phyloP scores from a whole-genome alignment of 2,329 filamentous ascomycete genomes.

The Chrysosporium keratinophilum region DNA sequence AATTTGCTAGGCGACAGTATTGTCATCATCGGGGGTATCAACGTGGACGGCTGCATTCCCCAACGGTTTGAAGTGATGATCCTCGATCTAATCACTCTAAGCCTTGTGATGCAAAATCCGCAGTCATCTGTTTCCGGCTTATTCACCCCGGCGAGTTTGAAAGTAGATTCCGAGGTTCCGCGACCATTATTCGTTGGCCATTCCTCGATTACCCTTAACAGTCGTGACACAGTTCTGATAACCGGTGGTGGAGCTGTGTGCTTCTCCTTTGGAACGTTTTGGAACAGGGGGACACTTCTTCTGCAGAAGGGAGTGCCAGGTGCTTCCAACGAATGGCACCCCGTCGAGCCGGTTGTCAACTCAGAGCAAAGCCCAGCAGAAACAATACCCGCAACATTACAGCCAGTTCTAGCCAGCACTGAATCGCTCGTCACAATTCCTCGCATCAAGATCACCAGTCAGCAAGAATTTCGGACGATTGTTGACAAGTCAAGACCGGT shows the following conservation, averaged over 20 bases:
- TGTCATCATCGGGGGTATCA: conserved; percentile 46
- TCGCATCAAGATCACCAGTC: conserved; percentile 43
- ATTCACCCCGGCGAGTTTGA: conserved; percentile 13
- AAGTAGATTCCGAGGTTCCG: conserved; percentile 25
- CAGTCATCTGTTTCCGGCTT: conserved; percentile 16
- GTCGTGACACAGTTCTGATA: conserved; percentile 49
- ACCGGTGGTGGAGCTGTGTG: conserved; percentile 76
- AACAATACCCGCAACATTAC: conserved; percentile 5
- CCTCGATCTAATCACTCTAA: conserved; percentile 22
- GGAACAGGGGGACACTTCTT: conserved; percentile 55
- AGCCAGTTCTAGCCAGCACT: conserved; percentile 14
- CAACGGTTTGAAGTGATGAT: conserved; percentile 46
- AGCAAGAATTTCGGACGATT: conserved; percentile 50
- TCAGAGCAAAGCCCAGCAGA: conserved; percentile 13
- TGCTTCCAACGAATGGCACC: conserved; percentile 26
- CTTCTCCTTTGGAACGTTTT: conserved; percentile 82
- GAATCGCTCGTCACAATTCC: conserved; percentile 34
- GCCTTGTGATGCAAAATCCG: neutral
- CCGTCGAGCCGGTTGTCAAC: conserved; percentile 20
- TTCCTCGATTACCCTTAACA: conserved; percentile 42
- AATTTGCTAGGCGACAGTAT: conserved; percentile 38
- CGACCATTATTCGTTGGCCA: conserved; percentile 64
- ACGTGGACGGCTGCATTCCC: conserved; percentile 28
- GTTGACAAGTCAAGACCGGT: conserved; percentile 50
- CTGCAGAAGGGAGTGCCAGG: conserved; percentile 28